A percentile compares a stretch with the other conserved stretches of the same genome.
These are phyloP conservation scores for Fragosphaeria purpurea DNA, from an alignment of 2,329 filamentous ascomycete species.

Conservation along the genomic window DNA sequence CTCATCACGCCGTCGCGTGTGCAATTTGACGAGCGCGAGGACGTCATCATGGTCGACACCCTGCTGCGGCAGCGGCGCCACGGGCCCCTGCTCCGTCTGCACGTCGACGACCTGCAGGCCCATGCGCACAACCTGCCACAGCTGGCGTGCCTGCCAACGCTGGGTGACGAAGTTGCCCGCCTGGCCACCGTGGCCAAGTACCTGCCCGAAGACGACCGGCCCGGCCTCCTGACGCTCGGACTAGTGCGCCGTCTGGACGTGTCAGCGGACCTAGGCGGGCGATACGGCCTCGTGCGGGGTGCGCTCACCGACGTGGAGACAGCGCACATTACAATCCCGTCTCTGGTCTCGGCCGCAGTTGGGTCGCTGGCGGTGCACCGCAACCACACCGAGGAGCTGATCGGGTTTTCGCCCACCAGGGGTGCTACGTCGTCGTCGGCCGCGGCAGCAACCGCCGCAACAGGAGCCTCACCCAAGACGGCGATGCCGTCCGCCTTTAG, in stretches of 20 bases:
- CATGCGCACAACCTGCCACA: slow-evolving; percentile 53
- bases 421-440: slow-evolving; percentile 13
- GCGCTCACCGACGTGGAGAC: slow-evolving; percentile 55
- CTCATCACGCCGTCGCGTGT: slow-evolving; percentile 87
- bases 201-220: slow-evolving; percentile 87
- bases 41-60: slow-evolving; percentile 92
- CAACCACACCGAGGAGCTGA: slow-evolving; percentile 59
- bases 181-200: slow-evolving; percentile 88
- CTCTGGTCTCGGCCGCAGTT: slow-evolving; percentile 69
- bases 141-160: slow-evolving; percentile 55
- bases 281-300: slow-evolving; percentile 55
- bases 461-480: slow-evolving; percentile 11
- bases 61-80: slow-evolving; percentile 77
- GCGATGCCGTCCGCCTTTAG: background rate
- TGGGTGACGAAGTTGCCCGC: slow-evolving; percentile 71
- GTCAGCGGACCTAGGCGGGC: slow-evolving; percentile 53
- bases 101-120: slow-evolving; percentile 53
- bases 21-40: slow-evolving; percentile 73
- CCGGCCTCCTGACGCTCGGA: slow-evolving; percentile 69
- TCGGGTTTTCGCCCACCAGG: slow-evolving; percentile 39
- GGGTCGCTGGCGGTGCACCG: slow-evolving; percentile 51
- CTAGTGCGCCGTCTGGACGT: slow-evolving; percentile 54
- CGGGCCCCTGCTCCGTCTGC: slow-evolving; percentile 68
- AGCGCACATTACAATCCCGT: slow-evolving; percentile 76
- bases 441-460: background rate